Evolutionary conservation across 108 stramenopile genomes (phyloP), one percentile per base, ranked within the genome.

Genomic region (Nitzschia palea): DNA sequence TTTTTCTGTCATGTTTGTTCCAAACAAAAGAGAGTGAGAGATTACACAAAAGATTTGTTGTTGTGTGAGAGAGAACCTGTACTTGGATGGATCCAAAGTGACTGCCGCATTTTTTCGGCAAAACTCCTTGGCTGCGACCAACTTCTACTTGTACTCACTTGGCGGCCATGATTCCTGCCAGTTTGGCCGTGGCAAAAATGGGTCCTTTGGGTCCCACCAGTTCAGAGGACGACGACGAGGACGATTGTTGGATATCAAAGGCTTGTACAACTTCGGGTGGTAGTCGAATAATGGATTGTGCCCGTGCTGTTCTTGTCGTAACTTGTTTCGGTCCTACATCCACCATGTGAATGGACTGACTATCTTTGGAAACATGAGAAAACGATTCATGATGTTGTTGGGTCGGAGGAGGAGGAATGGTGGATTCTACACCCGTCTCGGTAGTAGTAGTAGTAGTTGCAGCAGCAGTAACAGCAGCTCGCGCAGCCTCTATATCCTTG

Each of bases 101-200:
- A n/a, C n/a, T n/a, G n/a, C n/a, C n/a, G n/a, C n/a, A n/a, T n/a
- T n/a, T n/a, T n/a, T n/a, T n/a, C n/a, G n/a, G n/a, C n/a, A n/a
- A n/a, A n/a, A n/a, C n/a, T n/a, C n/a, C n/a, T n/a, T n/a, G n/a
- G n/a, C n/a, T n/a, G n/a, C n/a, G n/a, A n/a, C n/a, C n/a, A n/a
- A n/a, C n/a, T n/a, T n/a, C n/a, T n/a, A n/a, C n/a, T n/a, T 14
- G 15, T n/a, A 78, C 85, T 71, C 61, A 83, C 88, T 94, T 94
- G 59, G 88, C 88, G 8, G 84, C 93, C 89, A 91, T 86, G 52
- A 94, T 94, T 0, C 93, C 93, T 15, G 93, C 93, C 15, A 94
- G 33, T 64, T 82, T 86, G 42, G 93, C 93, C 17, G 86, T 91
- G 25, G 82, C 71, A 73, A 94, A 90, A 27, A 91, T 89, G 1